Evolutionary conservation across 2,329 filamentous ascomycete species (phyloP), one percentile per base, ranked within the genome.

Genomic region (Blastomyces gilchristii): DNA sequence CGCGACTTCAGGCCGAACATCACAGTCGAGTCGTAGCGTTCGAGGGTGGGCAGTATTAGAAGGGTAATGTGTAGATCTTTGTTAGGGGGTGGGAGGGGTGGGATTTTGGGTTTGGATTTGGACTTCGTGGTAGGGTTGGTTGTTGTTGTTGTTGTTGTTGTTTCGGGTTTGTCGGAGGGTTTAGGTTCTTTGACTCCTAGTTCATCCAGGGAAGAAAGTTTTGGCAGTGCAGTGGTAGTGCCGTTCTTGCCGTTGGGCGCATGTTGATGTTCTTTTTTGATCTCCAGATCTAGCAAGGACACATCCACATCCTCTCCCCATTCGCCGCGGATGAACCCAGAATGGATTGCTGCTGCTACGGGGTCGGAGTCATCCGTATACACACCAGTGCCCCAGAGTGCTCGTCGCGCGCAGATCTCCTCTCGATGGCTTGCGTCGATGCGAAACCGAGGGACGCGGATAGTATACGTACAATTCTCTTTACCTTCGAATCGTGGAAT

Each of bases 361-460:
- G 94, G 86, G 71, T 99, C 94, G 0, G 91, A 96, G 75, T 99
- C 94, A 69, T 99, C 94, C 0, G 91, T 96, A 72, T 97, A 97
- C 7, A 99, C 83, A 47, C 95, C 92, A 0, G 91, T 94, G 0
- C 94, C 94, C 92, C 93, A 99, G 0, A 99, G 75, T 8, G 90
- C 89, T 25, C 88, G 84, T 43, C 90, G 84, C 8, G 85, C 79
- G 12, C 91, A 95, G 60, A 97, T 92, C 68, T 95, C 90, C 72
- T 94, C 89, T 39, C 93, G 83, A 31, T 89, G 84, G 8, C 81
- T 77, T 0, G 85, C 75, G 9, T 84, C 84, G 8, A 99, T 79
- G 69, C 94, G 91, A 58, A 89, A 84, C 37, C 89, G 85, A 1
- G 92, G 88, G 7, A 99, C 86, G 69, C 94, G 90, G 65, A 99